Base-by-base conservation (phyloP, 805 yeast genomes). In the Kluyveromyces dobzhanskii region DNA sequence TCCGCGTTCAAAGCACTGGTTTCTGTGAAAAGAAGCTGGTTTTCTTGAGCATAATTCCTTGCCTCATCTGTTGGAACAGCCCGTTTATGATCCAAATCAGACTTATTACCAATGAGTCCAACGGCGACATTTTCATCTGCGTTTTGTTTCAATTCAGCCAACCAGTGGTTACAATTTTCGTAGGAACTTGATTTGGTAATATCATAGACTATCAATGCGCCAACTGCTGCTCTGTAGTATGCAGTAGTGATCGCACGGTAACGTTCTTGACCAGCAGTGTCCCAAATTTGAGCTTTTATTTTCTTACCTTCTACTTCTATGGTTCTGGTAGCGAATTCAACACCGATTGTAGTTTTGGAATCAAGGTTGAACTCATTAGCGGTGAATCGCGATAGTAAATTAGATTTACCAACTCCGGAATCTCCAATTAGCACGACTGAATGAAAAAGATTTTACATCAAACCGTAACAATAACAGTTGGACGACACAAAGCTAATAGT, bases 61-160 rank as follows among this genome's bases (percentile, higher is more conserved):
- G 97, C 98, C 65, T 92, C 98, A 43, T 92, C 97, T 24, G 97
- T 88, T 44, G 97, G 95, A 16, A 92, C 95, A 0, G 96, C 96
- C 56, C 98, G 78, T 57, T 87, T 70, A 64, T 90, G 97, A 50
- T 80, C 85, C 60, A 87, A 71, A 69, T 88, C 97, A 24, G 85
- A 76, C 63, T 88, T 88, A 66, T 87, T 88, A 53, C 95, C 96
- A 47, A 87, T 92, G 49, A 88, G 71, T 43, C 90, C 96, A 53
- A 90, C 87, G 44, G 90, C 95, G 46, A 92, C 90, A 64, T 90
- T 90, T 44, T 94, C 87, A 65, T 88, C 85, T 31, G 92, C 97
- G 67, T 92, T 80, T 67, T 83, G 86, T 69, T 81, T 75, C 70
- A 92, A 72, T 67, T 90, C 90, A 64, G 88, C 80, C 64, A 92